phyloP scores from a whole-genome alignment of 768 basidiomycete genomes.

The Trametes cubensis region DNA sequence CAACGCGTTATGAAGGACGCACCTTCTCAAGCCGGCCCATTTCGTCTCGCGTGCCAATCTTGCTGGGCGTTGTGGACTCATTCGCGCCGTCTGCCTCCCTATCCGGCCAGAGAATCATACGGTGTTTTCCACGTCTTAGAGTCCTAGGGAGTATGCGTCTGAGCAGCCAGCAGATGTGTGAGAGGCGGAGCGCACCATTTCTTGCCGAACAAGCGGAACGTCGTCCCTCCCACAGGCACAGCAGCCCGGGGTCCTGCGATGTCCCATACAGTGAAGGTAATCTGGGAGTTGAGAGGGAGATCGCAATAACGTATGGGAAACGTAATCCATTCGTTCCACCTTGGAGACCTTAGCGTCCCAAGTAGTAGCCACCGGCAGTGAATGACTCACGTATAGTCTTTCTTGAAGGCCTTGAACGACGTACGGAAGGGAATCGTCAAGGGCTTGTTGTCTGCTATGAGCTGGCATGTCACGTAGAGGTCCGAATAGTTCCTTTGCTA shows the following conservation, averaged over 20 bases:
- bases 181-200: slow-evolving; percentile 65
- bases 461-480: slow-evolving; percentile 90
- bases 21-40: slow-evolving; percentile 96
- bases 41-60: slow-evolving; percentile 79
- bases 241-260: slow-evolving; percentile 82
- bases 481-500: slow-evolving; percentile 77
- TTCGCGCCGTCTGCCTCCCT: slow-evolving; percentile 84
- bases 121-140: slow-evolving; percentile 87
- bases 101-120: slow-evolving; percentile 81
- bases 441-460: slow-evolving; percentile 91
- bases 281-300: slow-evolving; percentile 83
- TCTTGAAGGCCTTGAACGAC: slow-evolving; percentile 90
- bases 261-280: slow-evolving; percentile 96
- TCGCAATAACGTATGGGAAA: slow-evolving; percentile 93
- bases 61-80: slow-evolving; percentile 87
- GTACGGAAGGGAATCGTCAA: slow-evolving; percentile 91
- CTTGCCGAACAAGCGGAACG: slow-evolving; percentile 88
- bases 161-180: background rate
- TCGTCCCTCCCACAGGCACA: slow-evolving; percentile 87
- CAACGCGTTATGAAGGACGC: slow-evolving; percentile 13
- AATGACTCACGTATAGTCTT: slow-evolving; percentile 64
- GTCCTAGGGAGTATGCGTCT: slow-evolving; percentile 55
- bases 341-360: slow-evolving; percentile 32
- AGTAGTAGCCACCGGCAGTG: background rate
- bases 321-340: slow-evolving; percentile 96